Conservation (phyloP, 495 filamentous ascomycete genomes). For the Penicillium odoratum region DNA sequence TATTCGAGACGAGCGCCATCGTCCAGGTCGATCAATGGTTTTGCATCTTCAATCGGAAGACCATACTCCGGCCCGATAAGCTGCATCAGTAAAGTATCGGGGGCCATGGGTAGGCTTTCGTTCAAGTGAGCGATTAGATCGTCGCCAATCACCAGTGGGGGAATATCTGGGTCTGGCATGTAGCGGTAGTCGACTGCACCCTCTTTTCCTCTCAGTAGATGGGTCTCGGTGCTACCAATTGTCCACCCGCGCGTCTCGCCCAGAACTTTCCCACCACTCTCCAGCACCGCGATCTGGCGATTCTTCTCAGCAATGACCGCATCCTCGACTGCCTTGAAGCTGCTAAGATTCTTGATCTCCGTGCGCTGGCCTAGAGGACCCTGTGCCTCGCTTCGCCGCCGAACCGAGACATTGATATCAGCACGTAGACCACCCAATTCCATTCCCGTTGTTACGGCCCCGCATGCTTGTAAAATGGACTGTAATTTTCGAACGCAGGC, state of each 20-base stretch:
- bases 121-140: slow-evolving; percentile 65
- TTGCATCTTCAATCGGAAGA: slow-evolving; percentile 82
- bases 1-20: slow-evolving; percentile 80
- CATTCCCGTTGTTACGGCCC: slow-evolving; percentile 87
- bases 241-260: slow-evolving; percentile 96
- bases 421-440: slow-evolving; percentile 87
- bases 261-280: slow-evolving; percentile 72
- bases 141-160: slow-evolving; percentile 70
- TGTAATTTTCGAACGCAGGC: slow-evolving; percentile 89
- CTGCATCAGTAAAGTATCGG: slow-evolving; percentile 64
- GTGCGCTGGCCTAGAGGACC: slow-evolving; percentile 76
- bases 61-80: slow-evolving; percentile 57
- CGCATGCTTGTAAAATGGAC: slow-evolving; percentile 71
- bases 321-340: slow-evolving; percentile 91
- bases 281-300: slow-evolving; percentile 79
- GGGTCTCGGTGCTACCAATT: slow-evolving; percentile 72
- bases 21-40: slow-evolving; percentile 75
- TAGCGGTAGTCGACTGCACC: slow-evolving; percentile 97
- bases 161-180: slow-evolving; percentile 95
- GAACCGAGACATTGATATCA: slow-evolving; percentile 93
- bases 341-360: slow-evolving; percentile 97
- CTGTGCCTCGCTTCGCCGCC: slow-evolving; percentile 49
- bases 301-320: slow-evolving; percentile 89
- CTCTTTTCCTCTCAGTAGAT: slow-evolving; percentile 82
- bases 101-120: slow-evolving; percentile 60